Evolutionary conservation across 2,329 filamentous ascomycete species (phyloP), one percentile per base, ranked within the genome.

Genomic region (Fusarium multiceps): DNA sequence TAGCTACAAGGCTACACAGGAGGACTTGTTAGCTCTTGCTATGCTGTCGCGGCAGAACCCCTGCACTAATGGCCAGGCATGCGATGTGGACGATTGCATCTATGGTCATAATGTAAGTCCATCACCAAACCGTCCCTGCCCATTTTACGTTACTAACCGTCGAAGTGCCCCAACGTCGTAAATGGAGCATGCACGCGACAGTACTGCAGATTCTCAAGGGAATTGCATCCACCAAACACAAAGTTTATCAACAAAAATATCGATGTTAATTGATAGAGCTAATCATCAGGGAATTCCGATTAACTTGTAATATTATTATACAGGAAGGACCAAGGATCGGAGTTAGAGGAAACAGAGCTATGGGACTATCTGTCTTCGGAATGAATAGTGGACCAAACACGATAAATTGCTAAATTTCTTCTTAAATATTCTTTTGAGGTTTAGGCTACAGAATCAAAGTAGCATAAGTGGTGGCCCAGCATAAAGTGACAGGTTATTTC

Each of bases 61-160:
- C 2, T 90, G 88, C 77, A 81, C 81, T 0, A 83, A 79, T 30
- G 86, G 86, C 0, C 88, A 90, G 74, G 81, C 87, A n/a, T 90
- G 88, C 68, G 83, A 86, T 9, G 78, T 83, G 6, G 82, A 85
- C 3, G 84, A 86, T 66, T 90, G 88, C 74, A 89, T 90, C 62
- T 90, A 90, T 70, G 88, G 88, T 4, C 88, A 90, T 74, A 84
- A 90, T 72, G 86, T 88, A 74, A 80, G 86, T n/a, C 82, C 25
- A 47, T 45, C 16, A 9, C 30, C 20, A 45, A 5, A 23, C 28
- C 12, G 28, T 8, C 30, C 21, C 20, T 6, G 7, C 34, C 10
- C 11, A 23, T 16, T 12, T 23, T 46, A n/a, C 18, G 60, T 50
- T 43, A 25, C 68, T 76, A 43, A 63, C 30, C 25, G 10, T 27